Percentiles rank a stretch among this genome's conserved stretches.
These are phyloP conservation scores for Phtheirospermum japonicum DNA, from an alignment of 257 asterid genomes.

Conservation along the genomic window DNA sequence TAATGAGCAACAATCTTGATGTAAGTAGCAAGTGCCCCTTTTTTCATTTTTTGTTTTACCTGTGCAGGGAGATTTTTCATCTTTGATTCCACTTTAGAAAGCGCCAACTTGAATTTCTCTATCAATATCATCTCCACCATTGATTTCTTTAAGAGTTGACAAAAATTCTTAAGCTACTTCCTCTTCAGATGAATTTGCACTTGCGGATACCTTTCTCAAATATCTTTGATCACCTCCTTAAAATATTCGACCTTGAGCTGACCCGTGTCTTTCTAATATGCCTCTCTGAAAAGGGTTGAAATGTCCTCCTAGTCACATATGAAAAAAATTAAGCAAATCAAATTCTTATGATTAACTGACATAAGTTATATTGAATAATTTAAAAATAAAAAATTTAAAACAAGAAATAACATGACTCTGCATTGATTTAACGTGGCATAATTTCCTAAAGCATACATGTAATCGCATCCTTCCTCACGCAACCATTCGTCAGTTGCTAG, in stretches of 20 bases:
- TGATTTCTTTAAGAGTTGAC: constrained; percentile 49
- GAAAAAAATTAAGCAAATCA: background rate
- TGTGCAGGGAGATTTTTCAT: constrained; percentile 92
- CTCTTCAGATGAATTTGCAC: constrained; percentile 66
- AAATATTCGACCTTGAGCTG: constrained; percentile 61
- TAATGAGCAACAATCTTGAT: background rate
- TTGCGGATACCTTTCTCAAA: constrained; percentile 87
- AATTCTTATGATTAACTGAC: background rate
- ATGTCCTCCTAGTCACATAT: constrained; percentile 69
- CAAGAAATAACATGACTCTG: constrained; percentile 66
- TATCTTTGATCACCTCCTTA: constrained; percentile 71
- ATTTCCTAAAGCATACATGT: constrained; percentile 84
- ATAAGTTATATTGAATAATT: background rate
- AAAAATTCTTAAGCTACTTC: constrained; percentile 54
- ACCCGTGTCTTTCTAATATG: constrained; percentile 71
- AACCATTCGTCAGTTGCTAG: constrained; percentile 97
- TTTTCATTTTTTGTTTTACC: constrained; percentile 32
- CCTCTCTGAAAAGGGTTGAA: constrained; percentile 69
- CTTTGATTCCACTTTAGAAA: constrained; percentile 74
- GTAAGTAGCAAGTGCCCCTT: too few relatives aligned
- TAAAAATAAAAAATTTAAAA: too few relatives aligned
- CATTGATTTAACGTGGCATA: constrained; percentile 93
- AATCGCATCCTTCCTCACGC: constrained; percentile 69
- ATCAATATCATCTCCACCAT: constrained; percentile 49
- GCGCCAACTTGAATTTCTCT: constrained; percentile 72